Evolutionary conservation across 2,329 filamentous ascomycete genomes (phyloP).

Genomic region (Zymoseptoria passerinii): DNA sequence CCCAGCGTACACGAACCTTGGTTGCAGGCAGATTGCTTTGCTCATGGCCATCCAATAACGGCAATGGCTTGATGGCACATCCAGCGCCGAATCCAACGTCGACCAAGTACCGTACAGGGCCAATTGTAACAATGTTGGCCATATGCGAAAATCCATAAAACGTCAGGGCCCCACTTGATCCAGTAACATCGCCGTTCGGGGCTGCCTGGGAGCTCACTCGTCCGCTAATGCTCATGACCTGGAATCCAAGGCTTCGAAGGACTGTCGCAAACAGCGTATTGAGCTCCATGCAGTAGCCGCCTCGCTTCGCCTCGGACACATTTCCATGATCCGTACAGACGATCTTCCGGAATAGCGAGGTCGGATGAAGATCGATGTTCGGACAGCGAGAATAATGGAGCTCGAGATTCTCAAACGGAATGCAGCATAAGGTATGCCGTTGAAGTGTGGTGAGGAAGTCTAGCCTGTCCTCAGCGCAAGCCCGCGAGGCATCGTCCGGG

Average conservation of each 20-base stretch:
- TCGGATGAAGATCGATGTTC: slow-evolving; percentile 41
- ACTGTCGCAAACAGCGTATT: slow-evolving; percentile 46
- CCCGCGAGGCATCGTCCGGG: slow-evolving; percentile 11
- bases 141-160: slow-evolving; percentile 32
- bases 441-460: slow-evolving; percentile 20
- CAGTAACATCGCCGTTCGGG: slow-evolving; percentile 4
- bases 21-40: slow-evolving; percentile 1
- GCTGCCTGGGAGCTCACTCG: slow-evolving; percentile 27
- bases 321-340: slow-evolving; percentile 17
- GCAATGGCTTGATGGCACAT: slow-evolving; percentile 50
- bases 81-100: slow-evolving; percentile 61
- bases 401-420: slow-evolving; percentile 50
- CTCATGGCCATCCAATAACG: slow-evolving; percentile 39
- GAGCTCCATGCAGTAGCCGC: slow-evolving; percentile 56
- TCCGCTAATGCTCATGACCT: slow-evolving; percentile 33
- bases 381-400: slow-evolving; percentile 48
- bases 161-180: neutral
- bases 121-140: slow-evolving; percentile 40
- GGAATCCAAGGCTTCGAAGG: slow-evolving; percentile 45
- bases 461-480: slow-evolving; percentile 12
- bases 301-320: slow-evolving; percentile 34
- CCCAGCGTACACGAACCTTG: slow-evolving; percentile 14
- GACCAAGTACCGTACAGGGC: slow-evolving; percentile 44
- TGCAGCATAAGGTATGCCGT: slow-evolving; percentile 30
- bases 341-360: slow-evolving; percentile 47